These are phyloP conservation scores for Furcasterigmium furcatum DNA, from an alignment of 2,329 filamentous ascomycete species.

Conservation along the genomic window DNA sequence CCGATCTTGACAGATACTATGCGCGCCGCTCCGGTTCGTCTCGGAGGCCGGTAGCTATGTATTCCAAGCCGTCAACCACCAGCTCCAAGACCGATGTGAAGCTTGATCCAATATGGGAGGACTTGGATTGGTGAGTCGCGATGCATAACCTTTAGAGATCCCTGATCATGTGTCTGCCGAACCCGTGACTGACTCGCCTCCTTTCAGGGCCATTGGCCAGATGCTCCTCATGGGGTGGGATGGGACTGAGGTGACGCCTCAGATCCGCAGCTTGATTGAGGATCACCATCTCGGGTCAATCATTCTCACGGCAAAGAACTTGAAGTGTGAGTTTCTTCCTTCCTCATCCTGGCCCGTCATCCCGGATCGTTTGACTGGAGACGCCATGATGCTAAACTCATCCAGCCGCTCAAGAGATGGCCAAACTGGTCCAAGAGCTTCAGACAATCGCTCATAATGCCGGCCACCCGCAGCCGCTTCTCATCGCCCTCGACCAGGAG, in stretches of 20 bases:
- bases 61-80: slow-evolving; percentile 10
- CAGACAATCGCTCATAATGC: slow-evolving; percentile 89
- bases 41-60: slow-evolving; percentile 20
- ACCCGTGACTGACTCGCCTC: neutral
- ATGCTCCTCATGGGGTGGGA: slow-evolving; percentile 84
- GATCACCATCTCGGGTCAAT: slow-evolving; percentile 87
- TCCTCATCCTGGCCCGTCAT: neutral
- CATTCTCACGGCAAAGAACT: slow-evolving; percentile 77
- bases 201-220: slow-evolving; percentile 65
- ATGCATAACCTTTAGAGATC: too few relatives aligned
- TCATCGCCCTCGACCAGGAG: slow-evolving; percentile 93
- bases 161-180: too few relatives aligned
- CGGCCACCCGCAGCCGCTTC: slow-evolving; percentile 82
- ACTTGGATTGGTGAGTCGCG: slow-evolving; percentile 72
- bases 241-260: slow-evolving; percentile 77
- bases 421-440: slow-evolving; percentile 81
- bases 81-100: slow-evolving; percentile 35
- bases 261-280: slow-evolving; percentile 77
- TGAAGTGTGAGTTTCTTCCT: slow-evolving; percentile 66
- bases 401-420: slow-evolving; percentile 85
- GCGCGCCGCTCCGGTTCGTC: slow-evolving; percentile 19
- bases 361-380: slow-evolving; percentile 12
- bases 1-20: slow-evolving; percentile 13
- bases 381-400: slow-evolving; percentile 1
- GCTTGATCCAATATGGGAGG: slow-evolving; percentile 66